These are phyloP conservation scores for Monosporascus ibericus DNA, from an alignment of 2,329 filamentous ascomycete genomes.

Conservation along the genomic window DNA sequence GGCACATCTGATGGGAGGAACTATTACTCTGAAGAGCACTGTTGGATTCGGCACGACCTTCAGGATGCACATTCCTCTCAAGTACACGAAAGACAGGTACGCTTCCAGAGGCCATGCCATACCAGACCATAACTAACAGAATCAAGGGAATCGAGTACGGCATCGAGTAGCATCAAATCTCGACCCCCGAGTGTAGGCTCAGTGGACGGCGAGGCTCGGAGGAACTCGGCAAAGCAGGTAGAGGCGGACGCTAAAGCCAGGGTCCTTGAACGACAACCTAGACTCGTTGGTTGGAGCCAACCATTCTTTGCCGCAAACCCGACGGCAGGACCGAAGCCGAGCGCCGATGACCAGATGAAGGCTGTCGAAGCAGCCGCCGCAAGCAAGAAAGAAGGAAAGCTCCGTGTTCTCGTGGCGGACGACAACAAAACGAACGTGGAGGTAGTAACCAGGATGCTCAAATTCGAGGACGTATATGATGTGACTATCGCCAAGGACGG, in stretches of 20 bases:
- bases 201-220: conserved; percentile 31
- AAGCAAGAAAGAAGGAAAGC: conserved; percentile 54
- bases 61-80: conserved; percentile 74
- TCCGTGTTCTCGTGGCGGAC: conserved; percentile 82
- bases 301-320: conserved; percentile 64
- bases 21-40: conserved; percentile 64
- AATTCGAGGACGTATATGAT: conserved; percentile 75
- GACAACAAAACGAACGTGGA: conserved; percentile 54
- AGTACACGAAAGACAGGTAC: conserved; percentile 64
- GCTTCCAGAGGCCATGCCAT: conserved; percentile 16
- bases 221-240: conserved; percentile 24
- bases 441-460: conserved; percentile 57
- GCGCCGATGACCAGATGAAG: conserved; percentile 54
- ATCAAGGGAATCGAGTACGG: conserved; percentile 44
- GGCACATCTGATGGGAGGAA: conserved; percentile 75
- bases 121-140: conserved; percentile 1
- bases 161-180: conserved; percentile 47
- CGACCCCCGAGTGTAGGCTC: conserved; percentile 42
- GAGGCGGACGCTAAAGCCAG: conserved; percentile 30
- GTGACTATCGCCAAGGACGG: conserved; percentile 83
- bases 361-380: conserved; percentile 60
- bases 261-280: conserved; percentile 62
- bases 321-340: conserved; percentile 24
- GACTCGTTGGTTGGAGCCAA: conserved; percentile 74
- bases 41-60: conserved; percentile 74